Conservation (phyloP, 2,329 filamentous ascomycete species). For the Thelonectria olida region DNA sequence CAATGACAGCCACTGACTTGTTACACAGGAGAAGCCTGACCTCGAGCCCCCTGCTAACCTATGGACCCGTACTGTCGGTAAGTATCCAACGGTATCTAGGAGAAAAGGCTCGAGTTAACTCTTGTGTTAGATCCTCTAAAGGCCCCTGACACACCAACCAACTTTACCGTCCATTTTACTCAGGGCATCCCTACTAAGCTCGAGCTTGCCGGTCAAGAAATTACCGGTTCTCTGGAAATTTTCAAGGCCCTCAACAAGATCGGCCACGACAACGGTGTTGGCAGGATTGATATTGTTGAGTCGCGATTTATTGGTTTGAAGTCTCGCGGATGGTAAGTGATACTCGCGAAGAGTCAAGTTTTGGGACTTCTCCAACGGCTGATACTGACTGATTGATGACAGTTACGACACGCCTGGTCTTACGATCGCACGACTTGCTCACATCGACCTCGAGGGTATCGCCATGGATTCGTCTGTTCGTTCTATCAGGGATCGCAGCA, state of each 20-base stretch:
- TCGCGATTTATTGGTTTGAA: too few species aligned
- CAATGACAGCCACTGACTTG: not conserved
- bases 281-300: slow-evolving; percentile 69
- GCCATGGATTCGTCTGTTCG: slow-evolving; percentile 64
- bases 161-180: slow-evolving; percentile 73
- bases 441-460: slow-evolving; percentile 62
- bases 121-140: slow-evolving; percentile 71
- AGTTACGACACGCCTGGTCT: slow-evolving; percentile 44
- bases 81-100: not conserved
- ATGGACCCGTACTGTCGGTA: slow-evolving; percentile 69
- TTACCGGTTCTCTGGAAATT: slow-evolving; percentile 71
- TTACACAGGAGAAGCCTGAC: slow-evolving; percentile 58
- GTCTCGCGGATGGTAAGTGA: slow-evolving; percentile 33
- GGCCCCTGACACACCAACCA: slow-evolving; percentile 70
- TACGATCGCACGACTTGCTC: slow-evolving; percentile 41
- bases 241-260: slow-evolving; percentile 73
- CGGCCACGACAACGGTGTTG: slow-evolving; percentile 71
- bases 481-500: slow-evolving; percentile 56
- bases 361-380: slow-evolving; percentile 53
- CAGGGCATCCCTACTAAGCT: slow-evolving; percentile 75
- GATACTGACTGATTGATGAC: too few species aligned
- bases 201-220: slow-evolving; percentile 62
- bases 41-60: slow-evolving; percentile 72
- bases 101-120: too few species aligned
- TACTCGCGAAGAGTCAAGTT: slow-evolving; percentile 59